Percentiles rank a stretch among this genome's conserved stretches.
Evolutionary conservation across 495 filamentous ascomycete species (phyloP).

Genomic region (Penicillium canariense): DNA sequence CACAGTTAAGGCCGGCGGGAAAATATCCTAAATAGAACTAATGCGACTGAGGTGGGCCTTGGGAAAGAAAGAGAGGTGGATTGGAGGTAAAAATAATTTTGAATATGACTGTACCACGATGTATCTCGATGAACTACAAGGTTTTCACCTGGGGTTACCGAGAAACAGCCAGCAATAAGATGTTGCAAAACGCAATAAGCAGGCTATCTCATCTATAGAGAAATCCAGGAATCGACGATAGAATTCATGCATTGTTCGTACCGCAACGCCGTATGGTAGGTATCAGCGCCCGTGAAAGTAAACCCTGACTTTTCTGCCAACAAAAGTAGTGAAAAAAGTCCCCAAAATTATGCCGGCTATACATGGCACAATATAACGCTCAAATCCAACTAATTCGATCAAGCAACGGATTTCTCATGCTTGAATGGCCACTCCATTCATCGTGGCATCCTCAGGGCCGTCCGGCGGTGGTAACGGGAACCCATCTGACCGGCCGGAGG

Average conservation of each 20-base stretch:
- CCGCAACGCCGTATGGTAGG: conserved; percentile 23
- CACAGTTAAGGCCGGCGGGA: no score
- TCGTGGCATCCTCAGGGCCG: conserved; percentile 25
- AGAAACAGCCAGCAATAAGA: not conserved
- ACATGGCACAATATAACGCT: conserved; percentile 19
- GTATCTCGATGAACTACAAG: no score
- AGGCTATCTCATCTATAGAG: not conserved
- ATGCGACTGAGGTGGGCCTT: no score
- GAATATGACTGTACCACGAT: no score
- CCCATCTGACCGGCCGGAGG: conserved; percentile 39
- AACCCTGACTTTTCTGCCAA: conserved; percentile 13
- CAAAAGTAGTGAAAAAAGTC: conserved; percentile 3
- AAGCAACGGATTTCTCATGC: not conserved
- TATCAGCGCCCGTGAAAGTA: conserved; percentile 23
- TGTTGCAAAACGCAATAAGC: not conserved
- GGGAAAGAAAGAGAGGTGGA: no score
- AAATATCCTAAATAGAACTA: no score
- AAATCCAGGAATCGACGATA: not conserved
- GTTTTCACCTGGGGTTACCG: not conserved
- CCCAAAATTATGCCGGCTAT: conserved; percentile 17
- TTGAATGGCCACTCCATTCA: conserved; percentile 16
- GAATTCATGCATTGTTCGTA: conserved; percentile 22
- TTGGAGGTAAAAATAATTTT: no score
- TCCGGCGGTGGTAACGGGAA: conserved; percentile 44
- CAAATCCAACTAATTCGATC: not conserved